Evolutionary conservation across 768 basidiomycete species (phyloP), one percentile per base, ranked within the genome.

Genomic region (Pleurotus pulmonarius): DNA sequence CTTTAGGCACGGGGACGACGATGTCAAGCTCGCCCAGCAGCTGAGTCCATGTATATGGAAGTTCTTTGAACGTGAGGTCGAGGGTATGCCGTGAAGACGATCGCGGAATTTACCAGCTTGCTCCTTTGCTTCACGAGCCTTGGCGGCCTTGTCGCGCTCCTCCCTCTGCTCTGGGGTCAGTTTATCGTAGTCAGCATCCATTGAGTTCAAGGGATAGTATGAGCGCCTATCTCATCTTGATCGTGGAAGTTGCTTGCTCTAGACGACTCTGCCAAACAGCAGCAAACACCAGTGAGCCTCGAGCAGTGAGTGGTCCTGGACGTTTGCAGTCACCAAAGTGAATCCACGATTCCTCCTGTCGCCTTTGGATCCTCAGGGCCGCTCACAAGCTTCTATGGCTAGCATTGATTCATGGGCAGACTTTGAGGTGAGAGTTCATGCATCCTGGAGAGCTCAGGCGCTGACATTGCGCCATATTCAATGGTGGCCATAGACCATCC

Each of bases 21-120:
- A 99, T 73, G 59, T 96, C 91, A 18, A 97, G 82, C 54, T 97
- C 94, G 12, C 83, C 84, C 5, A 99, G 79, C 63, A 94, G 86
- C 67, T 99, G 97, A 46, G 73, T 86, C 97, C 97, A 99, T 55
- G 71, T 75, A 70, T 96, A 98, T 4, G 97, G 97, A 59, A 99
- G 76, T 15, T 85, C 92, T 94, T 63, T 55, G 53, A 41, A 22
- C 46, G 61, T 47, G 46, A 59, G 59, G 41, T 62, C 49, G 53
- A 26, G 54, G 57, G 59, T 52, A 47, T 44, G 56, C 58, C 47
- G 8, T 48, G 49, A 61, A 57, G 25, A 38, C 16, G 15, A 41
- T 39, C 55, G 62, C 59, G 43, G 46, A 51, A 62, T 84, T 61
- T 73, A 95, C 94, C 87, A 59, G 86, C 90, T 73, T 97, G 95